Evolutionary conservation across 169 alveolate genomes (phyloP).

Genomic region (Plasmodium billcollinsi): DNA sequence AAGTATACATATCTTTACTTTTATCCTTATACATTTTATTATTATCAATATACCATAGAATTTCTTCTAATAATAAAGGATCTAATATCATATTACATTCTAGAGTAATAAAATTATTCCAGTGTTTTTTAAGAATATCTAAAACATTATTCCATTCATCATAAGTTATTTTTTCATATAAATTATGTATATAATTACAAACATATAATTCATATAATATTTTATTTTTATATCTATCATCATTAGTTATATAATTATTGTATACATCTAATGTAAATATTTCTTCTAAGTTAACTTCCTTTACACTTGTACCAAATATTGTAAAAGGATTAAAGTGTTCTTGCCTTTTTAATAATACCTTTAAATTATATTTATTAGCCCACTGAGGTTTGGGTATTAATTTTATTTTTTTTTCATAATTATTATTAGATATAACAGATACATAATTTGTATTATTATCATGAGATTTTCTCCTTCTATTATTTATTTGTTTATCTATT

Average conservation of each 20-base stretch:
- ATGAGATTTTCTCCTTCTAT: slow-evolving; percentile 20
- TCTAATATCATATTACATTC: slow-evolving; percentile 72
- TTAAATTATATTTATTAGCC: slow-evolving; percentile 38
- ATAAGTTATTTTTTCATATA: slow-evolving; percentile 27
- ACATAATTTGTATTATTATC: slow-evolving; percentile 12
- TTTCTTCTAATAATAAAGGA: slow-evolving; percentile 68
- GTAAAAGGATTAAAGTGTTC: slow-evolving; percentile 71
- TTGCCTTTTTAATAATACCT: slow-evolving; percentile 43
- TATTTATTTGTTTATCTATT: slow-evolving; percentile 38
- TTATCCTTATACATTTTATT: slow-evolving; percentile 74
- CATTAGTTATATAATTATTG: slow-evolving; percentile 64
- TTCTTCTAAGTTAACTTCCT: slow-evolving; percentile 65
- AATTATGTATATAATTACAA: slow-evolving; percentile 55
- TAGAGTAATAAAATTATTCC: slow-evolving; percentile 57
- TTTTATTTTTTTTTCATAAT: slow-evolving; percentile 73
- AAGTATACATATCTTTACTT: slow-evolving; percentile 40
- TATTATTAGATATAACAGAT: background rate
- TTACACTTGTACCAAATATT: slow-evolving; percentile 64
- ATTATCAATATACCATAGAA: slow-evolving; percentile 68
- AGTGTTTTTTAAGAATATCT: slow-evolving; percentile 50
- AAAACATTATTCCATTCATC: slow-evolving; percentile 35
- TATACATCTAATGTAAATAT: slow-evolving; percentile 61
- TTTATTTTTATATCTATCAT: slow-evolving; percentile 52
- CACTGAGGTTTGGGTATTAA: slow-evolving; percentile 51
- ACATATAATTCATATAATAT: slow-evolving; percentile 57